Evolutionary conservation across 2,329 filamentous ascomycete genomes (phyloP).

Genomic region (Sclerotinia nivalis): DNA sequence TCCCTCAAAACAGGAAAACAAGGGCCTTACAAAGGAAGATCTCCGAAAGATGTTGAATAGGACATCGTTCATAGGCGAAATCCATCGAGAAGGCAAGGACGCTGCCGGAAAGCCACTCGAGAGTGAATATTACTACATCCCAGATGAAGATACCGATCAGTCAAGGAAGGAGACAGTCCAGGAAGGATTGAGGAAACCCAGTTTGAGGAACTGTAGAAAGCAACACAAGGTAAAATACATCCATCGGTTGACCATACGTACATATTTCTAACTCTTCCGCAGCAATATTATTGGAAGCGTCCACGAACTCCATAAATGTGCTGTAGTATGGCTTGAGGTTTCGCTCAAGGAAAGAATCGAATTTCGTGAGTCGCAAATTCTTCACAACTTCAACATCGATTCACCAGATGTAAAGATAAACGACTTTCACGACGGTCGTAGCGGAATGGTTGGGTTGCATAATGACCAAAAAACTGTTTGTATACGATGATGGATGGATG

Average conservation of each 20-base stretch:
- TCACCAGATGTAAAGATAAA: slow-evolving; percentile 17
- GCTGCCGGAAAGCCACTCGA: slow-evolving; percentile 91
- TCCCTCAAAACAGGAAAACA: slow-evolving; percentile 41
- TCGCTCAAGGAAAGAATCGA: slow-evolving; percentile 13
- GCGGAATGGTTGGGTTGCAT: slow-evolving; percentile 14
- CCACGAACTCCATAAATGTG: slow-evolving; percentile 52
- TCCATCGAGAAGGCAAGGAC: slow-evolving; percentile 88
- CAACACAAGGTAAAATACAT: slow-evolving; percentile 81
- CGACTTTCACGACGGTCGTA: slow-evolving; percentile 14
- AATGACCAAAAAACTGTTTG: slow-evolving; percentile 24
- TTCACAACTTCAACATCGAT: slow-evolving; percentile 4
- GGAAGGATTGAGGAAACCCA: slow-evolving; percentile 83
- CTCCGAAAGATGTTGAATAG: slow-evolving; percentile 72
- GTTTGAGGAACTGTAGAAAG: slow-evolving; percentile 85
- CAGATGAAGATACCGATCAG: slow-evolving; percentile 79
- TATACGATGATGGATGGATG: slow-evolving; percentile 30
- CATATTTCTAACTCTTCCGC: slow-evolving; percentile 14
- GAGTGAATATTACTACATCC: slow-evolving; percentile 96
- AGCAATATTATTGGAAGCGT: slow-evolving; percentile 71
- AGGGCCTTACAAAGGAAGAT: slow-evolving; percentile 57
- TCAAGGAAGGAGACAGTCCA: slow-evolving; percentile 80
- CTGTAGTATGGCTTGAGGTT: slow-evolving; percentile 39
- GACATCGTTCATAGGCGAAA: slow-evolving; percentile 81
- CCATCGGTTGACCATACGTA: slow-evolving; percentile 8
- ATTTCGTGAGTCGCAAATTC: slow-evolving; percentile 12